Evolutionary conservation across 2,329 filamentous ascomycete species (phyloP).

Genomic region (Phialemonium atrogriseum): DNA sequence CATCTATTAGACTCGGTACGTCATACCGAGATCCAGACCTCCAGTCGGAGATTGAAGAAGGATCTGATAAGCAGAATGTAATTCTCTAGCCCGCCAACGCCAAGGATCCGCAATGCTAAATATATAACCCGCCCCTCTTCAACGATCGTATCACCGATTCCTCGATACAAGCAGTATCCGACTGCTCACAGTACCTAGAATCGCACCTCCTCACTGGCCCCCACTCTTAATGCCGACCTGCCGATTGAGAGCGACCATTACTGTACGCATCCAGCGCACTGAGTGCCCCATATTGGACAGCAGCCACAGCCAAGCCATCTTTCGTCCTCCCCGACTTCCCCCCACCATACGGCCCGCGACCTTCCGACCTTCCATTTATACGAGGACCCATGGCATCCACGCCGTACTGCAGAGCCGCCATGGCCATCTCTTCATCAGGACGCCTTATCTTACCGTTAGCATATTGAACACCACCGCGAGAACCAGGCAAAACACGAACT

Average conservation of each 20-base stretch:
- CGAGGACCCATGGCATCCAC: slow-evolving; percentile 1
- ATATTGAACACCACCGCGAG: slow-evolving; percentile 1
- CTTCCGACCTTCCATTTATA: background rate
- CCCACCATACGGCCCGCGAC: background rate
- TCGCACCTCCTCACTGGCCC: no score
- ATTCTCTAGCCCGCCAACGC: no score
- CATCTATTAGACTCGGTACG: no score
- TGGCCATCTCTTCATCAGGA: slow-evolving; percentile 8
- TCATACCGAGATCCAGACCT: no score
- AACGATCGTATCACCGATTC: no score
- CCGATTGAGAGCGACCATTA: slow-evolving; percentile 1
- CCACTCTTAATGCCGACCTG: background rate
- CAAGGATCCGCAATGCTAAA: no score
- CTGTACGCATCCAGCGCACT: slow-evolving; percentile 1
- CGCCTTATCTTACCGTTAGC: slow-evolving; percentile 4
- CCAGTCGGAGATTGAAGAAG: no score
- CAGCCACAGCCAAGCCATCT: slow-evolving; percentile 5
- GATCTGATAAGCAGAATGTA: no score
- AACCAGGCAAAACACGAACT: slow-evolving; percentile 1
- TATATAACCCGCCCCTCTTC: no score
- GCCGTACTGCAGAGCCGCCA: slow-evolving; percentile 4
- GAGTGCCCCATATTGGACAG: slow-evolving; percentile 2
- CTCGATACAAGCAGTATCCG: no score
- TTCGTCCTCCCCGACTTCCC: background rate
- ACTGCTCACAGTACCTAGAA: no score